These are phyloP conservation scores for Pythium periplocum DNA, from an alignment of 352 stramenopile species.

Conservation along the genomic window DNA sequence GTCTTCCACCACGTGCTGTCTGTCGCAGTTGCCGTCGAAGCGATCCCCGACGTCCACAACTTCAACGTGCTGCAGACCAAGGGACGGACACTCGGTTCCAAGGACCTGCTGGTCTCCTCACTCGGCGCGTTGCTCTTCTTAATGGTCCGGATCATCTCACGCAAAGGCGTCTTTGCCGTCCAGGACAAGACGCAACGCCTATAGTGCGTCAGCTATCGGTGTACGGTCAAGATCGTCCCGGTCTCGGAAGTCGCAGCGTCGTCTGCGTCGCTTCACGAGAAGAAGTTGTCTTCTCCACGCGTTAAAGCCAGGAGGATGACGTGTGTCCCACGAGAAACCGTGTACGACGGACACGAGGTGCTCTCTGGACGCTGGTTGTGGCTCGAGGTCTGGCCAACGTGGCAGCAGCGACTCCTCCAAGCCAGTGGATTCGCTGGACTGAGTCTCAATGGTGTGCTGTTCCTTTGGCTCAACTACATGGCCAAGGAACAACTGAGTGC, in stretches of 20 bases:
- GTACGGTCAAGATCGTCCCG: constrained; percentile 7
- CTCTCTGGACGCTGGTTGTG: too few relatives aligned
- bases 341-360: too few relatives aligned
- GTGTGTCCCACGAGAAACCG: too few relatives aligned
- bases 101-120: constrained; percentile 15
- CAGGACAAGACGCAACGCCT: not conserved
- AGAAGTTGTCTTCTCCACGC: not conserved
- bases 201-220: constrained; percentile 14
- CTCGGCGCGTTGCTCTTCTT: constrained; percentile 8
- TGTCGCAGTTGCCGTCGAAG: constrained; percentile 1
- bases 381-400: not conserved
- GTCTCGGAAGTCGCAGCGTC: not conserved
- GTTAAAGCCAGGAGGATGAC: too few relatives aligned
- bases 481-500: not conserved
- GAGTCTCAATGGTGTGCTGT: constrained; percentile 7
- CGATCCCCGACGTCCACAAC: constrained; percentile 1
- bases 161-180: not conserved
- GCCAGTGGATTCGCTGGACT: not conserved
- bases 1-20: constrained; percentile 5
- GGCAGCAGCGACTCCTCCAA: constrained; percentile 3
- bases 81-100: not conserved
- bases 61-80: constrained; percentile 12
- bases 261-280: not conserved
- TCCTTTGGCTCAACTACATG: constrained; percentile 11
- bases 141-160: constrained; percentile 5